Evolutionary conservation across 257 asterid species (phyloP).

Genomic region (Solanum boliviense): DNA sequence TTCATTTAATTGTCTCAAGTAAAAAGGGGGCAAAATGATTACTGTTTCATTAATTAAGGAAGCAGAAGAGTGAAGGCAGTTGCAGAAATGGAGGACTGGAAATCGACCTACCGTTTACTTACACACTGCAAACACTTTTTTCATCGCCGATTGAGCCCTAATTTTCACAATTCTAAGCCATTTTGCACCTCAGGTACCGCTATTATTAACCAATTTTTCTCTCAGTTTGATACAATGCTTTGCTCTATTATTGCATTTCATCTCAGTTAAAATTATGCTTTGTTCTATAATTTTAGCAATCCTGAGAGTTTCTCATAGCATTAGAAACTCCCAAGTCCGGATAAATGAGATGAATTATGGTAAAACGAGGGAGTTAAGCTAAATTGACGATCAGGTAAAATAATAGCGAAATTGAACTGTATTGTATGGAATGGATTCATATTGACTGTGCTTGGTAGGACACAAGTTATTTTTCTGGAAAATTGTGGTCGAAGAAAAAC

Average conservation of each 20-base stretch:
- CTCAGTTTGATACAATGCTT: neutral
- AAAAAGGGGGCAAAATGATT: neutral
- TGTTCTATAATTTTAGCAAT: neutral
- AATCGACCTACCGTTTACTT: slow-evolving; percentile 35
- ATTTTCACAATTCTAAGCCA: slow-evolving; percentile 11
- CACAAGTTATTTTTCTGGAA: neutral
- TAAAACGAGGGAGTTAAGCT: neutral
- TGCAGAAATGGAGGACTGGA: slow-evolving; percentile 35
- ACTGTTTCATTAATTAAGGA: neutral
- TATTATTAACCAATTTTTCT: neutral
- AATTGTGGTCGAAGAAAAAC: neutral
- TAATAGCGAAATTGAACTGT: neutral
- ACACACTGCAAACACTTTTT: slow-evolving; percentile 12
- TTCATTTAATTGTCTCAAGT: neutral
- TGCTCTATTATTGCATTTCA: neutral
- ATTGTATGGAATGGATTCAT: neutral
- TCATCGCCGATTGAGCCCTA: slow-evolving; percentile 15
- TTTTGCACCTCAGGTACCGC: slow-evolving; percentile 32
- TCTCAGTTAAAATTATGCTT: neutral
- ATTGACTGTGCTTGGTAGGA: neutral
- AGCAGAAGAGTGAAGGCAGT: neutral
- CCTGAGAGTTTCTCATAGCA: neutral
- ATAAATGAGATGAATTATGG: neutral
- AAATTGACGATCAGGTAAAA: neutral
- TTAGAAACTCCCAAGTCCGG: neutral